Evolutionary conservation across 2,329 filamentous ascomycete species (phyloP).

Genomic region (Colletotrichum orbiculare): DNA sequence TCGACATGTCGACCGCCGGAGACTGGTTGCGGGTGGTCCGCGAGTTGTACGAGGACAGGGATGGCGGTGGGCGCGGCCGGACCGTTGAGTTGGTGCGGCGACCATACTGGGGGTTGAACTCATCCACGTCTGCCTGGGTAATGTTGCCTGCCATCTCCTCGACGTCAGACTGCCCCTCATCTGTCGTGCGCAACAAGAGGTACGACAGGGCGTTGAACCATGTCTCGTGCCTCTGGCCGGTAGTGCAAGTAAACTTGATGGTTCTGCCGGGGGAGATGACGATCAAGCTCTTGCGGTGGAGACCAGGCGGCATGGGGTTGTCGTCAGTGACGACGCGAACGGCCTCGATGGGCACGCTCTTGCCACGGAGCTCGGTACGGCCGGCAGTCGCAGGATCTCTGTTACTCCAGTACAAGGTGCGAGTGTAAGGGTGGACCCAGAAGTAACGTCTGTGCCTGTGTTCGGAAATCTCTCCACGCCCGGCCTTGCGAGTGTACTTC

Average conservation of each 20-base stretch:
- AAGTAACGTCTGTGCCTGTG: constrained; percentile 96
- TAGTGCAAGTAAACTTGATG: constrained; percentile 94
- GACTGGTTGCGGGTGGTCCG: constrained; percentile 75
- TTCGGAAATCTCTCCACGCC: constrained; percentile 87
- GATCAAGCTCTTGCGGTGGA: constrained; percentile 93
- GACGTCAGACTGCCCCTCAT: constrained; percentile 70
- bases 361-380: constrained; percentile 79
- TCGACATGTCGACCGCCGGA: constrained; percentile 61
- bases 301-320: constrained; percentile 92
- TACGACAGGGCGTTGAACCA: constrained; percentile 99
- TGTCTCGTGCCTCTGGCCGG: constrained; percentile 93
- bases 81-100: constrained; percentile 44
- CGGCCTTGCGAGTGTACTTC: constrained; percentile 97
- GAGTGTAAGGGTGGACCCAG: constrained; percentile 98
- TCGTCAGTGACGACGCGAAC: constrained; percentile 93
- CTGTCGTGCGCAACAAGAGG: constrained; percentile 80
- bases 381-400: constrained; percentile 84
- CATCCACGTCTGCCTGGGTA: constrained; percentile 73
- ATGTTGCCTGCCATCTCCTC: constrained; percentile 69
- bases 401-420: constrained; percentile 97
- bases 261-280: constrained; percentile 89
- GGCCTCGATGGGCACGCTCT: constrained; percentile 94
- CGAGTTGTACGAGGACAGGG: constrained; percentile 84
- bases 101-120: constrained; percentile 80
- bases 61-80: constrained; percentile 67